Percentiles rank a stretch among this genome's conserved stretches.
These are phyloP conservation scores for Pulveroboletus sp. DNA, from an alignment of 768 basidiomycete genomes.

Conservation along the genomic window DNA sequence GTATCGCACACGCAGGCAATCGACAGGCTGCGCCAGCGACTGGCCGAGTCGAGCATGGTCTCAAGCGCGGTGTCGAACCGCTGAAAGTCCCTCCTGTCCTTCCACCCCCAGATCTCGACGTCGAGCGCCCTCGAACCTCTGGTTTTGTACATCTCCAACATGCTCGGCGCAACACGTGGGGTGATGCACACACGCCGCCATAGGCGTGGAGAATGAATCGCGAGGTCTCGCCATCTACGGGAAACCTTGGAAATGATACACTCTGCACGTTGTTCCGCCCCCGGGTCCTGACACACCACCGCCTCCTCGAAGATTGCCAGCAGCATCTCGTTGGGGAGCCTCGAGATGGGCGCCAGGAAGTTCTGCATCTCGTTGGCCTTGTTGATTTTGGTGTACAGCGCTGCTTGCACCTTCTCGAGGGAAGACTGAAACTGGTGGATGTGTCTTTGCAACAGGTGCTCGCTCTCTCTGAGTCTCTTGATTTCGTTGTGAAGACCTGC, in stretches of 20 bases:
- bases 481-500: conserved; percentile 19
- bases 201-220: conserved; percentile 27
- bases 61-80: conserved; percentile 26
- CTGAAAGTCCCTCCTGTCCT: conserved; percentile 30
- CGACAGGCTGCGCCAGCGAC: conserved; percentile 27
- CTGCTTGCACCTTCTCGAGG: conserved; percentile 15
- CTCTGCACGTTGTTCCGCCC: conserved; percentile 17
- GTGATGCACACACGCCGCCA: conserved; percentile 27
- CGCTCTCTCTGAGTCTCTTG: conserved; percentile 11
- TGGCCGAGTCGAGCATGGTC: conserved; percentile 22
- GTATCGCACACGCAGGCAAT: conserved; percentile 26
- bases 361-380: conserved; percentile 30
- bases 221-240: conserved; percentile 30
- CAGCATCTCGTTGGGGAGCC: conserved; percentile 29
- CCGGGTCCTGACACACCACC: conserved; percentile 22
- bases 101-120: conserved; percentile 26
- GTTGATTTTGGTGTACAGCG: conserved; percentile 14
- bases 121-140: conserved; percentile 25
- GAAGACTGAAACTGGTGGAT: conserved; percentile 11
- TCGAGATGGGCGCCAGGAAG: conserved; percentile 26
- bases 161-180: conserved; percentile 14
- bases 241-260: conserved; percentile 28
- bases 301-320: conserved; percentile 30
- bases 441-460: conserved; percentile 12
- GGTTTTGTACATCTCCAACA: conserved; percentile 24